A percentile compares a stretch with the other conserved stretches of the same genome.
These are phyloP conservation scores for Trametes cinnabarina DNA, from an alignment of 768 basidiomycete genomes.

Conservation along the genomic window DNA sequence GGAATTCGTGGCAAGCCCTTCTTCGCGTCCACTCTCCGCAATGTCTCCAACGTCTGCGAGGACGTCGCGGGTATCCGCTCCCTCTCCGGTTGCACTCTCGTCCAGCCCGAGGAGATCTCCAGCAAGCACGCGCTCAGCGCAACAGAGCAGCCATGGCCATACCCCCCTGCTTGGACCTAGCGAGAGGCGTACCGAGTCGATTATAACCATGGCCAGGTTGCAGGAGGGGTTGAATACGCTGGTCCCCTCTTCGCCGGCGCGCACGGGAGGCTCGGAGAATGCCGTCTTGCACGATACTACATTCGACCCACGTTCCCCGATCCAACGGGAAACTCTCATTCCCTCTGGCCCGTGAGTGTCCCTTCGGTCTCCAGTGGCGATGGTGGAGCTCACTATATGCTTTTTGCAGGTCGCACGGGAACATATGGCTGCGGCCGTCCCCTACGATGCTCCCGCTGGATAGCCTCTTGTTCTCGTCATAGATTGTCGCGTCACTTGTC, in stretches of 20 bases:
- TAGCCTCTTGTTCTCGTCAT: conserved; percentile 9
- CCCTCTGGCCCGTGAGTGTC: conserved; percentile 5
- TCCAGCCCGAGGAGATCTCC: no score
- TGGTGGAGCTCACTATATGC: neutral
- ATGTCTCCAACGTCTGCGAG: no score
- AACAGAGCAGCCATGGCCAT: neutral
- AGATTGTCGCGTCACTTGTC: neutral
- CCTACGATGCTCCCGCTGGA: conserved; percentile 6
- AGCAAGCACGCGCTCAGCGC: no score
- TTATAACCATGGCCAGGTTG: neutral
- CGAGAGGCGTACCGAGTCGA: neutral
- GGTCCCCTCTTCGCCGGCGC: neutral
- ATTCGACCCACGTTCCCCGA: conserved; percentile 18
- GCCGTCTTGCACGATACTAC: conserved; percentile 2
- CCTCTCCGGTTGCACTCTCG: no score
- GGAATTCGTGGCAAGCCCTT: no score
- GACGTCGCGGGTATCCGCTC: no score
- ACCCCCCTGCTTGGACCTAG: conserved; percentile 7
- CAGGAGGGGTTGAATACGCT: neutral
- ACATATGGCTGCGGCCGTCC: conserved; percentile 6
- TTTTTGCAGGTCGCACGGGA: neutral
- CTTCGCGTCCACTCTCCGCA: no score
- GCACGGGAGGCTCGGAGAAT: no score
- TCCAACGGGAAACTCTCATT: conserved; percentile 10
- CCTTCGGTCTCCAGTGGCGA: neutral